Percentiles rank a stretch among this genome's conserved stretches.
phyloP scores from a whole-genome alignment of 306 rosid species.

The Lotus japonicus region DNA sequence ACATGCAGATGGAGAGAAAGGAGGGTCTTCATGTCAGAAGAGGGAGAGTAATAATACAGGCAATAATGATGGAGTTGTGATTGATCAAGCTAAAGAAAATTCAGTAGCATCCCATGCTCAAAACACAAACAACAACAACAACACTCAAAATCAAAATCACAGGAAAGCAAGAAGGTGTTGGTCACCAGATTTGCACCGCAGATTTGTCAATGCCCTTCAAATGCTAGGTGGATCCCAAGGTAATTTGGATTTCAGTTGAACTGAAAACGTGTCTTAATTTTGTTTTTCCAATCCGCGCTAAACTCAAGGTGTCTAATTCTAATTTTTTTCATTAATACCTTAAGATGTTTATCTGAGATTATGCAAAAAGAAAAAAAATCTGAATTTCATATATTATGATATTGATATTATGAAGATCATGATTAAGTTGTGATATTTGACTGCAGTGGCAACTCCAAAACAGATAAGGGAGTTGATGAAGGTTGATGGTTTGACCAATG shows the following conservation, averaged over 20 bases:
- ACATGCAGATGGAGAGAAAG: constrained; percentile 28
- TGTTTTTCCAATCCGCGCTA: too few relatives aligned
- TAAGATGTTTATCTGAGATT: too few relatives aligned
- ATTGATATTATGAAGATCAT: background rate
- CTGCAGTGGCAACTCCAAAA: constrained; percentile 83
- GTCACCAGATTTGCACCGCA: constrained; percentile 96
- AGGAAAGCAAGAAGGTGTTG: constrained; percentile 97
- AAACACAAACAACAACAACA: constrained; percentile 3
- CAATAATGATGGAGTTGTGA: constrained; percentile 14
- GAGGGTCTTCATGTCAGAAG: constrained; percentile 22
- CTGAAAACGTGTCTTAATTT: too few relatives aligned
- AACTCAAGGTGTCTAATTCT: too few relatives aligned
- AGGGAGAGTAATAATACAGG: constrained; percentile 30
- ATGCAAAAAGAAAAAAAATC: too few relatives aligned
- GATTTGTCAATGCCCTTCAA: constrained; percentile 96
- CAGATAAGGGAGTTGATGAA: constrained; percentile 99
- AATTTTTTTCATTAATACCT: too few relatives aligned
- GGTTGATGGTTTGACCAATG: constrained; percentile 99
- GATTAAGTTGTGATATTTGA: too few relatives aligned
- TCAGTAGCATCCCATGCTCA: constrained; percentile 35
- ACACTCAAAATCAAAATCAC: constrained; percentile 48
- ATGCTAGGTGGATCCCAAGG: constrained; percentile 99
- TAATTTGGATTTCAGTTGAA: background rate
- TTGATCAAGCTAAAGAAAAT: constrained; percentile 50
- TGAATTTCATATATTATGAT: background rate